Evolutionary conservation across 371 early-diverging fungal genomes (phyloP), one percentile per base, ranked within the genome.

Genomic region (Mucor piriformis): DNA sequence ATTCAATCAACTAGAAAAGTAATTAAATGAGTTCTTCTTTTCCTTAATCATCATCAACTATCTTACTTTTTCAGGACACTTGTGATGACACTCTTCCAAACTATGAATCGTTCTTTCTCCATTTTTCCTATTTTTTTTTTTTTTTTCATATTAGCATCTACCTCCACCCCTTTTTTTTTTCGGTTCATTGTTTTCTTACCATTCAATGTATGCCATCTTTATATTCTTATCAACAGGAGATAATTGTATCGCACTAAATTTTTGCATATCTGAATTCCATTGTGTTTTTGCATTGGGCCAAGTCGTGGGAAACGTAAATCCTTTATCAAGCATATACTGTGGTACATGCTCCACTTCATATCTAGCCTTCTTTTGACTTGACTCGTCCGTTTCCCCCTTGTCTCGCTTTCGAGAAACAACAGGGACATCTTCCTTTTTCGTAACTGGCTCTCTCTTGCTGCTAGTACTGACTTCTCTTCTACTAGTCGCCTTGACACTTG

Each of bases 21-120:
- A 20, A 38, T 37, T 6, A 27, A 16, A 50, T 20, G 58, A 53
- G 21, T 33, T 33, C 33, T 33, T 33, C 11, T 33, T 33, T 33
- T 33, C 11, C 33, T 33, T 33, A 6, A 6, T 33, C 11, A 6
- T 33, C 11, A 6, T 33, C 11, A 5, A 6, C 7, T 34, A 1
- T 2, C 53, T 54, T 69, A 69, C 75, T 47, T 43, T 23, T 13
- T 51, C 51, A 11, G 72, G 69, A 42, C 61, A 63, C 10, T 67
- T 47, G 15, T 53, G 38, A 59, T 75, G 75, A 49, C 59, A 35
- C 25, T 72, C 75, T 24, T 61, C 42, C 55, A 72, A 53, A 23
- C 29, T 13, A 55, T 75, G 75, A 8, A 72, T 69, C 1, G 75
- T 75, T 20, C 48, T 71, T 21, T 67, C 46, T n/a, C 59, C 71